These are phyloP conservation scores for Cordyceps pruinosa DNA, from an alignment of 2,329 filamentous ascomycete species.

Conservation along the genomic window DNA sequence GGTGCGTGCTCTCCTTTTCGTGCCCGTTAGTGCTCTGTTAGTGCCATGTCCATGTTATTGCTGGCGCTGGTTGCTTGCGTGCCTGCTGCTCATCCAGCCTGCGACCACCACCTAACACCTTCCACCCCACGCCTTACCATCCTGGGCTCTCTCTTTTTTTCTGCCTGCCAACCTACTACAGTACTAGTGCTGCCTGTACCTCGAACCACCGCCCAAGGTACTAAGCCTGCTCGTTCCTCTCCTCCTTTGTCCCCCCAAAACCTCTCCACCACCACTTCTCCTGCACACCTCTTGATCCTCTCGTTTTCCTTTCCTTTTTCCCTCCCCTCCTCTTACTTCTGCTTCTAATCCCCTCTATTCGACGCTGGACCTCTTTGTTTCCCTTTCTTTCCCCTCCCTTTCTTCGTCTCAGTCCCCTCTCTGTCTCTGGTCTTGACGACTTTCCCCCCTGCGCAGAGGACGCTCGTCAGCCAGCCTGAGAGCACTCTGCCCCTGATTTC, in stretches of 20 bases:
- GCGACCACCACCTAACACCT: too few relatives aligned
- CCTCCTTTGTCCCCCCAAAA: slow-evolving; percentile 9
- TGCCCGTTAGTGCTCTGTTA: too few relatives aligned
- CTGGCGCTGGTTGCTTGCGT: slow-evolving; percentile 2
- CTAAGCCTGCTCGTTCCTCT: background rate
- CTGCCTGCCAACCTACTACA: background rate
- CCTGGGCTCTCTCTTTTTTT: slow-evolving; percentile 9
- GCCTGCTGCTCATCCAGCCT: too few relatives aligned
- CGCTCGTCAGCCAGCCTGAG: slow-evolving; percentile 8
- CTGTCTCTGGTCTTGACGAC: background rate
- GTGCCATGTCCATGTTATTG: background rate
- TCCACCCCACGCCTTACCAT: too few relatives aligned
- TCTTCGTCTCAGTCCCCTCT: background rate
- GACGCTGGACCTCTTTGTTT: slow-evolving; percentile 3
- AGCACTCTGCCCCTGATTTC: slow-evolving; percentile 11
- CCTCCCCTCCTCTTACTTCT: slow-evolving; percentile 5
- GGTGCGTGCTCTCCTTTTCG: slow-evolving; percentile 6
- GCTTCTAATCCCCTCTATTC: slow-evolving; percentile 11
- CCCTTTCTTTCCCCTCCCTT: background rate
- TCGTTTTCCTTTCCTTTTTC: slow-evolving; percentile 7
- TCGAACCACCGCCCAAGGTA: background rate
- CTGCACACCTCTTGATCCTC: slow-evolving; percentile 6
- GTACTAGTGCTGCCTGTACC: too few relatives aligned
- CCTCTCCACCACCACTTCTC: slow-evolving; percentile 8
- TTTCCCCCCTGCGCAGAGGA: background rate